phyloP scores from a whole-genome alignment of 2,329 filamentous ascomycete genomes.

The Penicillium sp. region DNA sequence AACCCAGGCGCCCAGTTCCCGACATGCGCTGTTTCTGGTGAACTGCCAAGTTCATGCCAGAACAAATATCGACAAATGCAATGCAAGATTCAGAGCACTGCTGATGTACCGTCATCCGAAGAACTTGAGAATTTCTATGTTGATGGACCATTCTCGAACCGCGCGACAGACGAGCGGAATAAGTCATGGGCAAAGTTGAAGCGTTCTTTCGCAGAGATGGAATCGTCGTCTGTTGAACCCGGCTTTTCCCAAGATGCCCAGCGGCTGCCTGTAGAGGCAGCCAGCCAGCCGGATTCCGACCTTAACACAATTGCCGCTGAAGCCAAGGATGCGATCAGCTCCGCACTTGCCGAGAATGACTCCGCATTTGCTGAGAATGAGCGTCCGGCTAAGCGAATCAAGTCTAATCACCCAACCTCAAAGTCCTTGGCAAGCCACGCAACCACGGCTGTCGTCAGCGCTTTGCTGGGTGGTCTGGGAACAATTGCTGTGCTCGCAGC shows the following conservation, averaged over 20 bases:
- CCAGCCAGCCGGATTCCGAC: constrained; percentile 13
- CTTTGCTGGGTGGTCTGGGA: constrained; percentile 41
- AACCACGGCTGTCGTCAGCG: constrained; percentile 38
- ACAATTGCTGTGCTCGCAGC: constrained; percentile 41
- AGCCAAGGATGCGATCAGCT: constrained; percentile 9
- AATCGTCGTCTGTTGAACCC: constrained; percentile 5
- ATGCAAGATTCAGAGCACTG: not conserved
- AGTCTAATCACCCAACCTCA: constrained; percentile 15
- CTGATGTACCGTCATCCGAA: not conserved
- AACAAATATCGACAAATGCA: not conserved
- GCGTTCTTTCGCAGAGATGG: constrained; percentile 31
- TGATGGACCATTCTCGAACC: constrained; percentile 20
- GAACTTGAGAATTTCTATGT: constrained; percentile 9
- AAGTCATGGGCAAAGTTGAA: constrained; percentile 16
- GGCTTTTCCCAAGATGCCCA: constrained; percentile 25
- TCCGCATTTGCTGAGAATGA: constrained; percentile 15
- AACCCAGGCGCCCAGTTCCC: constrained; percentile 5
- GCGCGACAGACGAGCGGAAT: not conserved
- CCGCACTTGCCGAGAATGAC: constrained; percentile 10
- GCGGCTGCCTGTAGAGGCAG: constrained; percentile 11
- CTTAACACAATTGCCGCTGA: constrained; percentile 7
- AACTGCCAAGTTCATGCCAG: not conserved
- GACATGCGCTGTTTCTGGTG: not conserved
- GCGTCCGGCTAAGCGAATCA: constrained; percentile 28
- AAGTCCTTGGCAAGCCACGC: constrained; percentile 35